Conservation (phyloP, 2,329 filamentous ascomycete species). For the Neurospora sp. region DNA sequence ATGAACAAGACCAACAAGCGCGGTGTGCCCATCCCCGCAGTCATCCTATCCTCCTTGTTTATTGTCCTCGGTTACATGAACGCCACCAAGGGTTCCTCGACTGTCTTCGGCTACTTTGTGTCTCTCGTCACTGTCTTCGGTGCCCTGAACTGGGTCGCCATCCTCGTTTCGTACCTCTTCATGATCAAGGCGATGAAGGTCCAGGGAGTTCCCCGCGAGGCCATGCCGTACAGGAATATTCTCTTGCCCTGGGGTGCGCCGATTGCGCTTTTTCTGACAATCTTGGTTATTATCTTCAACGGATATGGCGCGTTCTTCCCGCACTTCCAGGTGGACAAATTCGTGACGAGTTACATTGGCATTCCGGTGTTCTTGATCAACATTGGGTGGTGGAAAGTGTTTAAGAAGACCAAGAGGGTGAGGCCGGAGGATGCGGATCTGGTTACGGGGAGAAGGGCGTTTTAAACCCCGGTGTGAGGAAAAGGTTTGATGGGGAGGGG, state of each 20-base stretch:
- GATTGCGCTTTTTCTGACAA: slow-evolving; percentile 22
- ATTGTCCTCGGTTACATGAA: slow-evolving; percentile 31
- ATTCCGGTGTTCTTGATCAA: slow-evolving; percentile 40
- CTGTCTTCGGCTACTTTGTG: slow-evolving; percentile 33
- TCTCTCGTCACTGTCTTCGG: slow-evolving; percentile 33
- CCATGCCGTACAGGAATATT: slow-evolving; percentile 28
- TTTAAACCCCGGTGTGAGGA: neutral
- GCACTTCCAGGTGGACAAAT: slow-evolving; percentile 50
- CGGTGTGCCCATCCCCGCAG: slow-evolving; percentile 32
- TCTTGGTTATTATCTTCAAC: slow-evolving; percentile 48
- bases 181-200: slow-evolving; percentile 28
- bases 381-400: slow-evolving; percentile 52
- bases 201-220: slow-evolving; percentile 24
- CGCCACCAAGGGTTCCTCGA: slow-evolving; percentile 23
- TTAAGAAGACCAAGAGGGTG: slow-evolving; percentile 45
- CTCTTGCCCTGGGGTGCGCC: slow-evolving; percentile 31
- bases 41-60: slow-evolving; percentile 26
- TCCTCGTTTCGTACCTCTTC: slow-evolving; percentile 29
- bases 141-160: slow-evolving; percentile 33
- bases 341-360: slow-evolving; percentile 47
- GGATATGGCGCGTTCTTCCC: slow-evolving; percentile 55
- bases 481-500: neutral
- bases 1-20: slow-evolving; percentile 25
- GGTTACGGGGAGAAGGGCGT: slow-evolving; percentile 34
- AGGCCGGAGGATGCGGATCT: slow-evolving; percentile 46